phyloP scores from a whole-genome alignment of 345 rosid species.

The Eucalyptus curtisii region DNA sequence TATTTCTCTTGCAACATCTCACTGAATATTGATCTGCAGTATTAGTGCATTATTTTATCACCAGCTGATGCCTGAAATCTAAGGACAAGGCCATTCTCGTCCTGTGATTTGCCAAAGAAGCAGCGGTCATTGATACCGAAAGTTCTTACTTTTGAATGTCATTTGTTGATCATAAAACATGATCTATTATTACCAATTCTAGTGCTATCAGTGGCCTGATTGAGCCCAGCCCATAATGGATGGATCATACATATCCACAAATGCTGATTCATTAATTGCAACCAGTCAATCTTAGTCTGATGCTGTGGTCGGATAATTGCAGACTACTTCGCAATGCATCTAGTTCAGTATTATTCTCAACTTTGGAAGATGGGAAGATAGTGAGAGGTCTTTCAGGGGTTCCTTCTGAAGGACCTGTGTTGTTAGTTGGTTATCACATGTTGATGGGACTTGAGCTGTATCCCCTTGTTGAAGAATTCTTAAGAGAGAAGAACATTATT shows the following conservation, averaged over 20 bases:
- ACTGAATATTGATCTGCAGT: neutral
- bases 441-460: slow-evolving; percentile 55
- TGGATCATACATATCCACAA: neutral
- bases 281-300: neutral
- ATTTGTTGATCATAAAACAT: neutral
- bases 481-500: slow-evolving; percentile 50
- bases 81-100: neutral
- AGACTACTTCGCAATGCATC: slow-evolving; percentile 6
- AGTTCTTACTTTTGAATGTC: neutral
- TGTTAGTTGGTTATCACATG: slow-evolving; percentile 78
- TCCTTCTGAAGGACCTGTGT: slow-evolving; percentile 75
- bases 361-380: slow-evolving; percentile 61
- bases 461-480: slow-evolving; percentile 44
- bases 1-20: neutral
- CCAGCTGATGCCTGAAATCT: neutral
- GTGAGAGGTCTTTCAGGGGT: slow-evolving; percentile 80
- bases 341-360: slow-evolving; percentile 51
- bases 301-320: neutral
- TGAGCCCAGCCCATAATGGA: neutral
- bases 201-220: neutral
- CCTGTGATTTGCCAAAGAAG: neutral
- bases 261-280: neutral
- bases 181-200: neutral
- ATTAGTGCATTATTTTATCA: neutral
- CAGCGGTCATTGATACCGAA: neutral